Conservation (phyloP, 768 basidiomycete genomes). For the Xanthoconium stramineum region DNA sequence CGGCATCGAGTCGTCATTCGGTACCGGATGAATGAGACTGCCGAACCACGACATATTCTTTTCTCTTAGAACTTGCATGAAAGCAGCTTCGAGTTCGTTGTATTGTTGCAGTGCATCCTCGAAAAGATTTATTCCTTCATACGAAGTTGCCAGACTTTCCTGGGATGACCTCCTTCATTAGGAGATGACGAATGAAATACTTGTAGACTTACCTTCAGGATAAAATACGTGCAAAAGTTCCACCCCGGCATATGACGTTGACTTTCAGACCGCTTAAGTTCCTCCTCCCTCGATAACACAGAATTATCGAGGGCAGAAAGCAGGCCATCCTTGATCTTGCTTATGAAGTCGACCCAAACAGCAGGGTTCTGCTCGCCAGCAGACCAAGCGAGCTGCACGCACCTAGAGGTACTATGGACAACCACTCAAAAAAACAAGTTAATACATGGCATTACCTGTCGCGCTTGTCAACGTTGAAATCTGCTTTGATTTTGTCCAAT, state of each 20-base stretch:
- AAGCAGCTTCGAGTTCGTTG: constrained; percentile 85
- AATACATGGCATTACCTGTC: constrained; percentile 53
- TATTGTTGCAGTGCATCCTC: constrained; percentile 91
- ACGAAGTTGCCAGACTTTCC: constrained; percentile 93
- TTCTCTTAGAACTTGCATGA: constrained; percentile 70
- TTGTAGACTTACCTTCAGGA: constrained; percentile 71
- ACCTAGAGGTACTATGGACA: constrained; percentile 44
- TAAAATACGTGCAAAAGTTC: constrained; percentile 98
- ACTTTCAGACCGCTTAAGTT: constrained; percentile 83
- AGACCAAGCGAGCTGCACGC: constrained; percentile 79
- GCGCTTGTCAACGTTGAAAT: constrained; percentile 86
- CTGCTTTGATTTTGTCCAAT: constrained; percentile 84
- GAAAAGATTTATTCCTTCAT: constrained; percentile 82
- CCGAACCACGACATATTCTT: constrained; percentile 93
- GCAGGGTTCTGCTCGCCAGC: constrained; percentile 69
- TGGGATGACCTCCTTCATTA: constrained; percentile 31
- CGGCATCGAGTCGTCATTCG: constrained; percentile 76
- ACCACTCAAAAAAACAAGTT: not conserved
- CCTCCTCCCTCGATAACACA: constrained; percentile 79
- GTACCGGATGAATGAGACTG: constrained; percentile 65
- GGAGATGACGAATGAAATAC: not conserved
- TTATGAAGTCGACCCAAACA: constrained; percentile 83
- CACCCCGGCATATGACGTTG: constrained; percentile 94
- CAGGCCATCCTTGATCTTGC: constrained; percentile 87
- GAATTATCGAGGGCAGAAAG: constrained; percentile 81